Evolutionary conservation across 1,284 basidiomycete species (phyloP), one percentile per base, ranked within the genome.

Genomic region (Afroboletus lepidellus): DNA sequence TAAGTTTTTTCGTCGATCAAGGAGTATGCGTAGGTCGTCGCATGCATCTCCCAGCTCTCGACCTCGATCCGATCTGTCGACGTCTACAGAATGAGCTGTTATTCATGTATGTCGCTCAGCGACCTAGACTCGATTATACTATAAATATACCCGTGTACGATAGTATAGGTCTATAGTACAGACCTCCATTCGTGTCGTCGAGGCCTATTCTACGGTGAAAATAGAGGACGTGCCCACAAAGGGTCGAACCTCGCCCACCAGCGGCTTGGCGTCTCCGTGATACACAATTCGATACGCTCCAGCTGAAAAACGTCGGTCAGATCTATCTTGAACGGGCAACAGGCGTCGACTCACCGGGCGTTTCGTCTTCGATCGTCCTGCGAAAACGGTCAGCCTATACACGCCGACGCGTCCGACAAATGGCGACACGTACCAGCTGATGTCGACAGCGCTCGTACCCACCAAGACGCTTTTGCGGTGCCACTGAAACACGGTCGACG

Each of bases 401-500:
- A 8, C 4, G n/a, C 0, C 11, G n/a, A 8, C 20, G 4, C 3
- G 23, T 21, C 8, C 12, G 27, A 23, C 2, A 32, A 18, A 25
- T n/a, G n/a, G 21, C 8, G 12, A 27, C 11, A 41, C 80, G 66
- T 61, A 84, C 84, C 85, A 87, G 41, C 80, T 78, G 53, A 87
- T 73, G 45, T 78, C 79, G 34, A 87, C 85, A 6, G 75, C 77
- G 60, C 85, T 88, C 27, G 77, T 82, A 3, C 79, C 84, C 30
- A 81, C 65, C 59, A 85, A 79, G 1, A 72, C 74, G 68, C 69
- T 83, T 6, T 75, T 80, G 65, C 85, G 74, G 24, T 63, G 69
- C 90, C 90, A 92, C 51, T 77, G 74, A 65, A 81, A 90, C 20
- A 75, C 78, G 2, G 90, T 92, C 8, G 87, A 90, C 27, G 87